A percentile compares a stretch with the other conserved stretches of the same genome.
These are phyloP conservation scores for Albifimbria verrucaria DNA, from an alignment of 2,329 filamentous ascomycete genomes.

Conservation along the genomic window DNA sequence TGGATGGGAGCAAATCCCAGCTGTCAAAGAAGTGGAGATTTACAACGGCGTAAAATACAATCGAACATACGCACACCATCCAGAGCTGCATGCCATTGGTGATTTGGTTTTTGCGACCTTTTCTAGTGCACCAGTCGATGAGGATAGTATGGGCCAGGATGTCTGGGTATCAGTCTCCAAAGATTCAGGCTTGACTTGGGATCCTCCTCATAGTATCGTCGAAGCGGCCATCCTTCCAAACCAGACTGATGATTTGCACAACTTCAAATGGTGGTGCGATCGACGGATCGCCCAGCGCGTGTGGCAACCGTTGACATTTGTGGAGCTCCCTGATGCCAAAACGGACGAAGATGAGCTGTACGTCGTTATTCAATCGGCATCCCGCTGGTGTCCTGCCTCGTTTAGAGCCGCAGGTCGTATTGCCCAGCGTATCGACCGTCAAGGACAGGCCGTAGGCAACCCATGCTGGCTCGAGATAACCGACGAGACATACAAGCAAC, in stretches of 20 bases:
- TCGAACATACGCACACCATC: slow-evolving; percentile 21
- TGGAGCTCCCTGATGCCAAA: background rate
- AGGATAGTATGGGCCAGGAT: slow-evolving; percentile 22
- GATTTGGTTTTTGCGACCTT: slow-evolving; percentile 14
- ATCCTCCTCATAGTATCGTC: slow-evolving; percentile 10
- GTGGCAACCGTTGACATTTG: background rate
- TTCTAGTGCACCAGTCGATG: slow-evolving; percentile 20
- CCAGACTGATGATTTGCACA: slow-evolving; percentile 14
- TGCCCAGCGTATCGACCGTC: slow-evolving; percentile 7
- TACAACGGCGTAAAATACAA: slow-evolving; percentile 16
- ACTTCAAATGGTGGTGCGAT: slow-evolving; percentile 20
- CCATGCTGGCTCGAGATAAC: slow-evolving; percentile 19
- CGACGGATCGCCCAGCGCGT: background rate
- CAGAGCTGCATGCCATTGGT: slow-evolving; percentile 15
- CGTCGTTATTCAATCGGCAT: background rate
- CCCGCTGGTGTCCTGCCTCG: background rate
- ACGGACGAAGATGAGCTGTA: background rate
- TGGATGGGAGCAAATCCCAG: slow-evolving; percentile 19
- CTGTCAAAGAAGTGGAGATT: slow-evolving; percentile 14
- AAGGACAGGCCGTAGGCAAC: slow-evolving; percentile 11
- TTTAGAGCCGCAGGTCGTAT: background rate
- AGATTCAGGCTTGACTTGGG: slow-evolving; percentile 18
- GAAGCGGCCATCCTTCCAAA: slow-evolving; percentile 20
- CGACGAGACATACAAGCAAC: slow-evolving; percentile 11
- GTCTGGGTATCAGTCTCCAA: slow-evolving; percentile 17